phyloP scores from a whole-genome alignment of 805 yeast genomes.

The Yamadazyma tumulicola region DNA sequence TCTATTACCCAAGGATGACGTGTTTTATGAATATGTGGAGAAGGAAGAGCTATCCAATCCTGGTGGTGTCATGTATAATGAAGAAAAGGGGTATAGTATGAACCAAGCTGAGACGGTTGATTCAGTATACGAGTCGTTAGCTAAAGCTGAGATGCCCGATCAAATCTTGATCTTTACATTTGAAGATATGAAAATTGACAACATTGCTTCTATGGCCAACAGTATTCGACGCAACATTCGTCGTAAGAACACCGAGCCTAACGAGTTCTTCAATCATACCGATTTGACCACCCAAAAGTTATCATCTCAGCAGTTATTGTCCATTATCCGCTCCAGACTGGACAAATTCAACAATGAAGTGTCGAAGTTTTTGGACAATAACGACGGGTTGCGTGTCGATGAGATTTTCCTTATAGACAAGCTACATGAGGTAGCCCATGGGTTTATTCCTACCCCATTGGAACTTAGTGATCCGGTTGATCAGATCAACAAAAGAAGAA shows the following conservation, averaged over 20 bases:
- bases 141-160: constrained; percentile 47
- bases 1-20: constrained; percentile 65
- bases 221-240: constrained; percentile 15
- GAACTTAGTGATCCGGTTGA: constrained; percentile 15
- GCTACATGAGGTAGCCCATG: constrained; percentile 1
- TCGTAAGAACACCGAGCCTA: constrained; percentile 3
- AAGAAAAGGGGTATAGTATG: constrained; percentile 29
- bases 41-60: constrained; percentile 58
- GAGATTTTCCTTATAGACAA: constrained; percentile 3
- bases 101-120: constrained; percentile 28
- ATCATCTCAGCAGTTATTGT: constrained; percentile 50
- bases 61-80: constrained; percentile 13
- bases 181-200: constrained; percentile 60
- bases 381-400: constrained; percentile 4
- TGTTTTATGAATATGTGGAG: constrained; percentile 69
- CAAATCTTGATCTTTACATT: constrained; percentile 56
- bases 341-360: constrained; percentile 40
- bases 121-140: constrained; percentile 56
- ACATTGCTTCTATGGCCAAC: constrained; percentile 33
- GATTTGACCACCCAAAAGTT: constrained; percentile 34
- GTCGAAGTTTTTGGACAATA: constrained; percentile 2
- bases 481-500: constrained; percentile 10
- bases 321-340: constrained; percentile 57
- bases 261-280: constrained; percentile 10
- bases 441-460: constrained; percentile 8